These are phyloP conservation scores for Cladosporium cucumerinum DNA, from an alignment of 2,329 filamentous ascomycete genomes.

Conservation along the genomic window DNA sequence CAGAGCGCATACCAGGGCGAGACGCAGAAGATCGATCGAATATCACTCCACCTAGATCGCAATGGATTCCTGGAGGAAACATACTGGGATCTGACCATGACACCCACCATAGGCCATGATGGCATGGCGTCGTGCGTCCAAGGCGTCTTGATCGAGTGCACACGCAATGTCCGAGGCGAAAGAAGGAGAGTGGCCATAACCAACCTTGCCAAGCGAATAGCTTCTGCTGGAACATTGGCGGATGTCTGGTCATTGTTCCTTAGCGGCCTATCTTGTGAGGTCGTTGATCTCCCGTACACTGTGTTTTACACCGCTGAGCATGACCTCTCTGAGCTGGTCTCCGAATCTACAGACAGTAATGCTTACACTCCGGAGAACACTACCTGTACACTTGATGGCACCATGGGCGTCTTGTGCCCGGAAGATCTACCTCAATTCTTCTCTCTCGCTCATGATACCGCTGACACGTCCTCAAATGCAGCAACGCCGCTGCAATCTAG, in stretches of 20 bases:
- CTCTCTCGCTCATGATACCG: constrained; percentile 17
- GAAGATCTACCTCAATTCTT: constrained; percentile 31
- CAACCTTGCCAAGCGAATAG: constrained; percentile 21
- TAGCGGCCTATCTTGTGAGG: constrained; percentile 19
- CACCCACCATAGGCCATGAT: constrained; percentile 22
- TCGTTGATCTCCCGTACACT: constrained; percentile 15
- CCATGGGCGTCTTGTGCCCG: constrained; percentile 25
- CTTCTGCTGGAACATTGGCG: constrained; percentile 7
- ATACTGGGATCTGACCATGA: constrained; percentile 24
- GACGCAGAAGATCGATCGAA: constrained; percentile 21
- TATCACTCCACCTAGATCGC: constrained; percentile 18
- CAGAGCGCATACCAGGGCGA: constrained; percentile 7
- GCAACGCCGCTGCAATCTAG: constrained; percentile 20
- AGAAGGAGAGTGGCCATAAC: constrained; percentile 21
- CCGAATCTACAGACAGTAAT: constrained; percentile 13
- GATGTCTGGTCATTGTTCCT: constrained; percentile 10
- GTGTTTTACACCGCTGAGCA: constrained; percentile 22
- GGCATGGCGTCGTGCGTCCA: constrained; percentile 22
- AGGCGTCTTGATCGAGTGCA: constrained; percentile 16
- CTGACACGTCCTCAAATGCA: constrained; percentile 17
- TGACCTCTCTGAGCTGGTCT: constrained; percentile 15
- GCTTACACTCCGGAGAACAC: constrained; percentile 14
- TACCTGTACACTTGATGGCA: constrained; percentile 27
- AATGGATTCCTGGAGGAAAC: constrained; percentile 25
- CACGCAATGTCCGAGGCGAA: constrained; percentile 19